Percentiles rank a stretch among this genome's conserved stretches.
Conservation (phyloP, 306 rosid genomes). For the Mimosa pudica region DNA sequence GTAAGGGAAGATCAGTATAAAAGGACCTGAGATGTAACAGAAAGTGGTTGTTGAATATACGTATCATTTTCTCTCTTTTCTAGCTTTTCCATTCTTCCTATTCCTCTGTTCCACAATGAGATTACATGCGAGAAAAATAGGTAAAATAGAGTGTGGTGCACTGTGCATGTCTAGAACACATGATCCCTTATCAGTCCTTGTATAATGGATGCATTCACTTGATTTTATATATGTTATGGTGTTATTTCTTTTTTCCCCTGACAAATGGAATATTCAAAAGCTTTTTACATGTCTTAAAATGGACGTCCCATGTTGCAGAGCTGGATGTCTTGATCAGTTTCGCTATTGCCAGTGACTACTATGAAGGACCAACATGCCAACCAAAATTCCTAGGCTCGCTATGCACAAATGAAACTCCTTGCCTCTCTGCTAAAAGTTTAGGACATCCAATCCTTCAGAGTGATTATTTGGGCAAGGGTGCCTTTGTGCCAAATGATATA, state of each 20-base stretch:
- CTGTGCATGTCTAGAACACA: conserved; percentile 7
- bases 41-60: no score
- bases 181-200: conserved; percentile 13
- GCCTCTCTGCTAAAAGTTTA: conserved; percentile 67
- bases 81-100: no score
- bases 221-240: conserved; percentile 10
- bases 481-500: conserved; percentile 82
- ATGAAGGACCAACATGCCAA: conserved; percentile 80
- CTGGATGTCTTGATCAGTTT: conserved; percentile 91
- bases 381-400: conserved; percentile 58
- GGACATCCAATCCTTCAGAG: conserved; percentile 91
- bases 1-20: no score
- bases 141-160: conserved; percentile 9
- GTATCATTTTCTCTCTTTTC: no score
- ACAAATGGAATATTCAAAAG: conserved; percentile 17
- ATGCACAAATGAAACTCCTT: conserved; percentile 57
- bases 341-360: conserved; percentile 79
- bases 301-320: conserved; percentile 64
- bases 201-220: conserved; percentile 12
- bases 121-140: neutral
- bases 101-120: no score
- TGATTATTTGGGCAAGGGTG: conserved; percentile 82
- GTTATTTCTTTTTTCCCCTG: neutral
- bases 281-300: conserved; percentile 37
- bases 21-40: no score